Conservation (phyloP, 208 protist genomes). For the Acanthamoeba divionensis region DNA sequence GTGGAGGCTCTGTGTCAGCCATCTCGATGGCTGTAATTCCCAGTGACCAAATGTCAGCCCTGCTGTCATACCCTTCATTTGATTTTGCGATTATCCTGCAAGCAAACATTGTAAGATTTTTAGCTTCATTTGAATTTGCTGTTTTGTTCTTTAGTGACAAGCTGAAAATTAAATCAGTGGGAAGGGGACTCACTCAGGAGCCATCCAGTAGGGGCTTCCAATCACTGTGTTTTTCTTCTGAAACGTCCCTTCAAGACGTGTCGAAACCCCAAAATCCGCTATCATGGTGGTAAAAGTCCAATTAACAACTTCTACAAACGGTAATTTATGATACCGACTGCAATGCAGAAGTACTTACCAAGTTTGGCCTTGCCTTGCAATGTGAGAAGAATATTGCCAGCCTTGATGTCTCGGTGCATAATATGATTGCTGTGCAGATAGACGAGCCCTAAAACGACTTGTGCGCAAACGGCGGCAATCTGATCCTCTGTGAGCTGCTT, state of each 20-base stretch:
- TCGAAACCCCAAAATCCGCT: constrained; percentile 67
- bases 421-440: constrained; percentile 68
- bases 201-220: constrained; percentile 73
- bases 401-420: constrained; percentile 69
- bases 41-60: constrained; percentile 85
- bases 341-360: background rate
- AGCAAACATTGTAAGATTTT: background rate
- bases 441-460: constrained; percentile 64
- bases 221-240: constrained; percentile 39
- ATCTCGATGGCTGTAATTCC: constrained; percentile 87
- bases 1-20: constrained; percentile 78
- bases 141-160: background rate
- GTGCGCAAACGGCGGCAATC: constrained; percentile 66
- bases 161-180: background rate
- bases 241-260: constrained; percentile 54
- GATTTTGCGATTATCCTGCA: constrained; percentile 50
- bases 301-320: background rate
- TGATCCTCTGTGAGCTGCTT: constrained; percentile 62
- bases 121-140: no score
- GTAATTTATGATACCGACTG: no score
- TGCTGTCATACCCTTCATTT: constrained; percentile 58
- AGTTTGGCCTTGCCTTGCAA: constrained; percentile 52
- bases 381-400: constrained; percentile 58
- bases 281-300: background rate
- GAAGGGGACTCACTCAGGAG: constrained; percentile 49